Evolutionary conservation across 495 filamentous ascomycete species (phyloP), one percentile per base, ranked within the genome.

Genomic region (Hypoxylon subgilvum): DNA sequence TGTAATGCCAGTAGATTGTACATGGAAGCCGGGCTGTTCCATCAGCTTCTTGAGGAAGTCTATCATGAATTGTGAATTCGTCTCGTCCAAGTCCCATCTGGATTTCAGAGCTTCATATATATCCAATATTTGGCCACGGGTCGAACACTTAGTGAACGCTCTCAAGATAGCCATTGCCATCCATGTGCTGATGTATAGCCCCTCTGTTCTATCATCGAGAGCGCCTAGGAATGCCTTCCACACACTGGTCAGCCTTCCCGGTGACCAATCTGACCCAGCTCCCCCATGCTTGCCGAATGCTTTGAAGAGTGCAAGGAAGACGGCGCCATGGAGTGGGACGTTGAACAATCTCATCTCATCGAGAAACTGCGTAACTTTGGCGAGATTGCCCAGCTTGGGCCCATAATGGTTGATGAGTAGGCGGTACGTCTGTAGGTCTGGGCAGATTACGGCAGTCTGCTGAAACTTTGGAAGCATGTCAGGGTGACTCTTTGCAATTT

Each of bases 221-320:
- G 76, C 72, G 1, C 61, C 25, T 3, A 83, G 22, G 17, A 81
- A 72, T 3, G 79, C 74, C 1, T 62, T 44, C 67, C 71, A 82
- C 27, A 83, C 79, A 40, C 66, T 73, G 42, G 80, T 73, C 10
- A 92, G 76, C 31, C 79, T 76, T 57, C 78, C 71, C 13, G 75
- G 73, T 41, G 82, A 87, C 91, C 89, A 94, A 5, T 82, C 67
- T 9, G 82, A 84, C 56, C 83, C 80, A 5, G 65, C 45, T n/a
- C 83, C 81, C 13, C 90, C 91, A 68, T 92, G 84, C n/a, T 69
- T 67, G 38, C 78, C 76, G 68, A 96, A 96, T 4, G 87, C 88
- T 55, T 87, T 84, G 65, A 96, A 86, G 18, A 96, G 75, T 3
- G 81, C 75, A 38, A 85, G 70, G 62, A 87, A 90, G 25, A 89